These are phyloP conservation scores for Trichoderma citrinoviride DNA, from an alignment of 2,329 filamentous ascomycete genomes.

Conservation along the genomic window DNA sequence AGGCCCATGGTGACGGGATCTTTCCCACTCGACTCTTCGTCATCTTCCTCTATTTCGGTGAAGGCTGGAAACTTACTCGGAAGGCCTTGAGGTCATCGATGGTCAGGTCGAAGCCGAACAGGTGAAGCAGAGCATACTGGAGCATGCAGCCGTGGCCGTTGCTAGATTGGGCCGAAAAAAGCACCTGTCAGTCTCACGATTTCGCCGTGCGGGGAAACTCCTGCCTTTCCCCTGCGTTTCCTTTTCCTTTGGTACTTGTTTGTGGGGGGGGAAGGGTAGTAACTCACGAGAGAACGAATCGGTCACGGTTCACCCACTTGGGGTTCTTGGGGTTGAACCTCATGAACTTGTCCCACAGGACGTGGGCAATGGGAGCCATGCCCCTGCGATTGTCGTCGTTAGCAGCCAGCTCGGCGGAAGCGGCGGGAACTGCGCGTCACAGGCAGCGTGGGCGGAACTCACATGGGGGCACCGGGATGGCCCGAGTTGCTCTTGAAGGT, in stretches of 20 bases:
- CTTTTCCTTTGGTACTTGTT: background rate
- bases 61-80: constrained; percentile 64
- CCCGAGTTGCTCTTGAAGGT: constrained; percentile 94
- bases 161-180: constrained; percentile 44
- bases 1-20: background rate
- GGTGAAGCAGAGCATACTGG: constrained; percentile 95
- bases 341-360: constrained; percentile 99
- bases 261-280: background rate
- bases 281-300: constrained; percentile 97
- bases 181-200: background rate
- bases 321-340: constrained; percentile 99
- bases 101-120: constrained; percentile 84
- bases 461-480: constrained; percentile 98
- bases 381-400: constrained; percentile 46
- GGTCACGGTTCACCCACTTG: constrained; percentile 93
- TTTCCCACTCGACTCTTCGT: background rate
- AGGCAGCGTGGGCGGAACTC: constrained; percentile 34
- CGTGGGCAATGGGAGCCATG: constrained; percentile 93
- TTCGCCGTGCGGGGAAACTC: background rate
- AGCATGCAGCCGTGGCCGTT: constrained; percentile 99
- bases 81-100: constrained; percentile 94
- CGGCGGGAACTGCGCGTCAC: constrained; percentile 25
- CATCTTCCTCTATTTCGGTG: background rate
- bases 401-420: constrained; percentile 26
- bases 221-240: background rate